Conservation (phyloP, 129 eudicot species). For the Helianthus tuberosus region DNA sequence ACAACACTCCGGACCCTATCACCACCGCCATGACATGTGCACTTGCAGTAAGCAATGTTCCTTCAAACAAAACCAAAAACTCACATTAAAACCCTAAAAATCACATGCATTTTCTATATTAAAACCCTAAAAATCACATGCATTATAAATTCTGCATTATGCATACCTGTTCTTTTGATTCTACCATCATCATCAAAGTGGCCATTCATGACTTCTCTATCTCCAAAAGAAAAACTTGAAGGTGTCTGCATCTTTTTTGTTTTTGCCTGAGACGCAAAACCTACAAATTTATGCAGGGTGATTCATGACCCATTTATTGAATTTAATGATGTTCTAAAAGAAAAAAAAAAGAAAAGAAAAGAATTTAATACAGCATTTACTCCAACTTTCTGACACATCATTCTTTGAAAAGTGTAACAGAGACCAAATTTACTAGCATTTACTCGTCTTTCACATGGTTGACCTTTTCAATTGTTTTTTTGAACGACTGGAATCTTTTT, state of each 20-base stretch:
- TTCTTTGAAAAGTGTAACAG: slow-evolving; percentile 1
- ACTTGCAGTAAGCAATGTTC: slow-evolving; percentile 65
- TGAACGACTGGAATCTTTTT: not conserved
- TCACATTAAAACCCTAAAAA: not conserved
- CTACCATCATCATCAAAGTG: slow-evolving; percentile 34
- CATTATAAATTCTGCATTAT: not conserved
- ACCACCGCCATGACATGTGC: slow-evolving; percentile 81
- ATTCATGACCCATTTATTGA: not conserved
- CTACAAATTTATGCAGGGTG: not conserved
- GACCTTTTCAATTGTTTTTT: too few relatives aligned
- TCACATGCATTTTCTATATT: too few relatives aligned
- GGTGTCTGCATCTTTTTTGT: slow-evolving; percentile 22
- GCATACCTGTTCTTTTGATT: slow-evolving; percentile 30
- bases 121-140: not conserved
- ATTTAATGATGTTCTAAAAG: too few relatives aligned
- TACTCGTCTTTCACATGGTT: slow-evolving; percentile 23
- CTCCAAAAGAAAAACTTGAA: slow-evolving; percentile 20
- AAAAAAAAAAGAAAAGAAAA: not conserved
- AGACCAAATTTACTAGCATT: slow-evolving; percentile 8
- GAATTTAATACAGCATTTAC: not conserved
- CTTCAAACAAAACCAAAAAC: slow-evolving; percentile 29
- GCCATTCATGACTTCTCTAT: slow-evolving; percentile 2
- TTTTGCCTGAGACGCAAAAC: not conserved
- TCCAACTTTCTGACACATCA: slow-evolving; percentile 7
- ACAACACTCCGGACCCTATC: slow-evolving; percentile 82